Percentiles rank a stretch among this genome's conserved stretches.
phyloP scores from a whole-genome alignment of 2,329 filamentous ascomycete genomes.

The Epichloe bromicola region DNA sequence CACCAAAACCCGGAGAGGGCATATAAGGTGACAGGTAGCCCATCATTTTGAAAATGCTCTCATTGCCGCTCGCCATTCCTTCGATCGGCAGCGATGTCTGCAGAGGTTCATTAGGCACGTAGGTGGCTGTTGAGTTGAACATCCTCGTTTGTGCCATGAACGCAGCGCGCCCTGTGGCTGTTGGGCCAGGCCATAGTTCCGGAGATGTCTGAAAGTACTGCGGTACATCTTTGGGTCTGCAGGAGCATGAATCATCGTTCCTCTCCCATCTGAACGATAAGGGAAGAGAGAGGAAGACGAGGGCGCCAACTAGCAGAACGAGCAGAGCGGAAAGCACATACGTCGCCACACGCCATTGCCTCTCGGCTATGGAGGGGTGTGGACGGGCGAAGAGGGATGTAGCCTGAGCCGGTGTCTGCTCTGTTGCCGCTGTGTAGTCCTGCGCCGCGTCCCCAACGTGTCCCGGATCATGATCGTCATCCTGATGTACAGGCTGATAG shows the following conservation, averaged over 20 bases:
- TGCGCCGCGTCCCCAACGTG: neutral
- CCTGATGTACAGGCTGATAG: constrained; percentile 23
- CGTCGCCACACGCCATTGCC: constrained; percentile 18
- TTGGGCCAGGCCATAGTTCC: constrained; percentile 50
- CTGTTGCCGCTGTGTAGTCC: neutral
- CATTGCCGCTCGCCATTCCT: constrained; percentile 41
- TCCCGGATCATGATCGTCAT: constrained; percentile 11
- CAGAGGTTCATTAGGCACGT: constrained; percentile 55
- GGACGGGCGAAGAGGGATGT: constrained; percentile 2
- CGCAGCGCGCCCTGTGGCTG: constrained; percentile 54
- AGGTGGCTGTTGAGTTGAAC: constrained; percentile 51
- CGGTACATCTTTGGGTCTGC: constrained; percentile 31
- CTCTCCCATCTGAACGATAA: constrained; percentile 13
- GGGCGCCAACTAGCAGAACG: constrained; percentile 24
- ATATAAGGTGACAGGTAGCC: constrained; percentile 56
- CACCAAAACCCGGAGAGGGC: constrained; percentile 60
- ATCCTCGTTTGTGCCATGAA: constrained; percentile 61
- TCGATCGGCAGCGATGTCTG: constrained; percentile 57
- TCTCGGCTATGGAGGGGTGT: constrained; percentile 11
- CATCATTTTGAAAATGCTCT: constrained; percentile 59
- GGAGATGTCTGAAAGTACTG: constrained; percentile 52
- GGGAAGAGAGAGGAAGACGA: constrained; percentile 24
- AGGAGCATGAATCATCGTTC: constrained; percentile 15
- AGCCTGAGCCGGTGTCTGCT: neutral
- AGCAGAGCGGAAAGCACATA: constrained; percentile 21